Base-by-base conservation (phyloP, 129 eudicot species). In the Flaveria bidentis region DNA sequence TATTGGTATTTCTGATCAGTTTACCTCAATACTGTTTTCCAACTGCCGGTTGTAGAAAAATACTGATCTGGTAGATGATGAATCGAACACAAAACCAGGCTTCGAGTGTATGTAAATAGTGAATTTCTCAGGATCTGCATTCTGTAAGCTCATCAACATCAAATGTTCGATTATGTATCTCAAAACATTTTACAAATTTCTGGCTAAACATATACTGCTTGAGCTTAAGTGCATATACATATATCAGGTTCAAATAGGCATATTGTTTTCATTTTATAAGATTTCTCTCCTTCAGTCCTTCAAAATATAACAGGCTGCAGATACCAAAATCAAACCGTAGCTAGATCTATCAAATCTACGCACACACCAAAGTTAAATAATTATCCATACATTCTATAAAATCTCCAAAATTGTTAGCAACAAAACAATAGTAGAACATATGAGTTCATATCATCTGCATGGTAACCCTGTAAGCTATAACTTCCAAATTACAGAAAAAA, bases 51-150 rank as follows among this genome's bases (percentile, higher is more conserved):
- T 63, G 75, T 85, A 56, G 80, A 85, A 82, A 60, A 82, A 85
- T 22, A 58, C 71, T 3, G 86, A 85, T 77, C 71, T 80, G 6
- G 89, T 85, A 33, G 80, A 62, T 2, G 86, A 71, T 39, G 77
- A 73, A 23, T 82, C 72, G 12, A 85, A 82, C 71, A 79, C 77
- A 75, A 79, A 82, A 67, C 89, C 89, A 79, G 89, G 89, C 80
- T 79, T 82, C 4, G 89, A 85, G 71, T 85, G 89, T 82, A 82
- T 42, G 78, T 82, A 85, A 12, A 82, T 85, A 4, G 86, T 71
- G 49, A 85, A 85, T 51, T 85, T 79, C 53, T 76, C 82, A 36
- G 71, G 75, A 85, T 82, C 80, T 79, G 86, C 89, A 85, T 85
- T 85, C 89, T 85, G 86, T 58, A 82, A 82, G 78, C 66, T 63